Evolutionary conservation across 208 protist species (phyloP).

Genomic region (Acanthamoeba sp.): DNA sequence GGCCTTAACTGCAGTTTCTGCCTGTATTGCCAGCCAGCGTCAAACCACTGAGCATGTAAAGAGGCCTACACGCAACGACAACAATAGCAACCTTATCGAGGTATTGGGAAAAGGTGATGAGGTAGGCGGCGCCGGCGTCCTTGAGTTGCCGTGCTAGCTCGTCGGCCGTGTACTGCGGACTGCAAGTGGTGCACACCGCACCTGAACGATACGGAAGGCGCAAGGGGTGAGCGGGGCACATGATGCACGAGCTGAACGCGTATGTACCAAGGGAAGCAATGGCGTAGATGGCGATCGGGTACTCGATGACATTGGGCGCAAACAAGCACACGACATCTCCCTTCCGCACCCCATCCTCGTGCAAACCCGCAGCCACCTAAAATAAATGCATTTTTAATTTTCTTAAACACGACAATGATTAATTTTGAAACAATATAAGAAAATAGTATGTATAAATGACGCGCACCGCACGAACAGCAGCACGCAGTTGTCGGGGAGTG

Average conservation of each 20-base stretch:
- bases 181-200: neutral
- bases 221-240: neutral
- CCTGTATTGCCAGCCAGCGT: too few species aligned
- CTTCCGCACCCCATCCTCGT: constrained; percentile 66
- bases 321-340: constrained; percentile 78
- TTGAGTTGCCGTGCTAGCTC: constrained; percentile 65
- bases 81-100: neutral
- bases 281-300: constrained; percentile 74
- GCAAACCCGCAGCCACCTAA: constrained; percentile 42
- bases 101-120: constrained; percentile 62
- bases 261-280: constrained; percentile 72
- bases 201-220: neutral
- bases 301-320: constrained; percentile 80
- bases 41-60: too few species aligned
- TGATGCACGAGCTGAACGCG: neutral
- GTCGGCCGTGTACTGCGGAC: constrained; percentile 30
- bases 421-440: neutral
- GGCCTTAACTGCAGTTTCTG: neutral
- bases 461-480: neutral
- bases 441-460: neutral
- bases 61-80: neutral
- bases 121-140: constrained; percentile 15
- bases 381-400: neutral
- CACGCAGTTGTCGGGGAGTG: neutral
- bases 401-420: neutral